Evolutionary conservation across 768 basidiomycete species (phyloP).

Genomic region (Termitomyces sp.): DNA sequence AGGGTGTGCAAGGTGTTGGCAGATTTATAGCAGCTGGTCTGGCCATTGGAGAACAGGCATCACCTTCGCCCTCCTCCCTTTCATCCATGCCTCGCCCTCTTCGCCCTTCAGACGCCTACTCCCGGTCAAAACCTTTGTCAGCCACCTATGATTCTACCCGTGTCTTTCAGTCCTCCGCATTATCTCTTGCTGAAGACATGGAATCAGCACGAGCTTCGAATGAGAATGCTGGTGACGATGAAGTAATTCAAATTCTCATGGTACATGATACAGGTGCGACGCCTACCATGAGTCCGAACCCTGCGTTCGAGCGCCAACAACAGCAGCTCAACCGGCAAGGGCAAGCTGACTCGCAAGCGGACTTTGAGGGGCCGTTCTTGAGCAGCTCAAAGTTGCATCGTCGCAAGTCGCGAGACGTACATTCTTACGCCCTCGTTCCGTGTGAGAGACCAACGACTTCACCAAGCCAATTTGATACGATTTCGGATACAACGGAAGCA

Average conservation of each 20-base stretch:
- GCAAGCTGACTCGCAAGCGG: background rate
- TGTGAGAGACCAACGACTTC: background rate
- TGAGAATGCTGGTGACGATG: slow-evolving; percentile 15
- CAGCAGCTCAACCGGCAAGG: slow-evolving; percentile 19
- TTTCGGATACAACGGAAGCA: background rate
- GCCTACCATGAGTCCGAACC: slow-evolving; percentile 43
- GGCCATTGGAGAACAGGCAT: slow-evolving; percentile 19
- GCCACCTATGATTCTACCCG: slow-evolving; percentile 9
- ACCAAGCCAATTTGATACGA: background rate
- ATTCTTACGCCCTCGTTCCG: background rate
- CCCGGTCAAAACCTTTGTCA: slow-evolving; percentile 11
- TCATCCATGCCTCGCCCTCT: background rate
- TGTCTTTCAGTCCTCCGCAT: slow-evolving; percentile 34
- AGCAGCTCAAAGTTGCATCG: slow-evolving; percentile 15
- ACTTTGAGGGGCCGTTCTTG: slow-evolving; percentile 3
- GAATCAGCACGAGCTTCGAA: background rate
- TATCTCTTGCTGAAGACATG: slow-evolving; percentile 36
- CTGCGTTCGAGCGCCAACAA: slow-evolving; percentile 27
- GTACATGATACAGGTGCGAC: slow-evolving; percentile 46
- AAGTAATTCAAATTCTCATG: slow-evolving; percentile 29
- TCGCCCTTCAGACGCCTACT: slow-evolving; percentile 7
- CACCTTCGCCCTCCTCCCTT: slow-evolving; percentile 2
- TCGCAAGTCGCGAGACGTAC: slow-evolving; percentile 18
- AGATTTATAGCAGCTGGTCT: slow-evolving; percentile 50
- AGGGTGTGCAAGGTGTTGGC: slow-evolving; percentile 54